phyloP scores from a whole-genome alignment of 805 yeast genomes.

The Candida manassasensis region DNA sequence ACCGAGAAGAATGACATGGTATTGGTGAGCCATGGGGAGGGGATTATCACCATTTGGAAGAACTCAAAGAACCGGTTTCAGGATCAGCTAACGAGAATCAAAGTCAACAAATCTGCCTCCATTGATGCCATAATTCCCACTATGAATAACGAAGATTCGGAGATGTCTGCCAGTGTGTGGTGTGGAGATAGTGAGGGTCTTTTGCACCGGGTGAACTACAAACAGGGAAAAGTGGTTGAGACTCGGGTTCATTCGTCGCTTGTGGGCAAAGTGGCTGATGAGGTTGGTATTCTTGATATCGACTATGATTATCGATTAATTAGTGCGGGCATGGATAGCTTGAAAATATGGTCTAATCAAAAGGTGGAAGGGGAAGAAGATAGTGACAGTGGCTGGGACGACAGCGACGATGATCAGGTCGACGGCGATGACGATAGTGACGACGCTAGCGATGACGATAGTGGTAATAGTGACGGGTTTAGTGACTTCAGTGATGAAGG shows the following conservation, averaged over 20 bases:
- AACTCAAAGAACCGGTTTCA: slow-evolving; percentile 59
- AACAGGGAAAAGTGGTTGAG: slow-evolving; percentile 59
- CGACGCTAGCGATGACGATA: slow-evolving; percentile 8
- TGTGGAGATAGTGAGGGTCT: slow-evolving; percentile 78
- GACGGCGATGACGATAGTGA: slow-evolving; percentile 10
- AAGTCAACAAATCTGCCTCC: slow-evolving; percentile 62
- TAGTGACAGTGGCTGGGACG: slow-evolving; percentile 21
- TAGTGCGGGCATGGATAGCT: slow-evolving; percentile 77
- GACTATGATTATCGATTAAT: slow-evolving; percentile 78
- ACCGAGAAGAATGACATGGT: slow-evolving; percentile 52
- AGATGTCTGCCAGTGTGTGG: slow-evolving; percentile 52
- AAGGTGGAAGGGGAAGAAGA: slow-evolving; percentile 13
- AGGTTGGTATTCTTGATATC: slow-evolving; percentile 69
- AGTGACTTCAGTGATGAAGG: slow-evolving; percentile 11
- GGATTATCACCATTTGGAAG: slow-evolving; percentile 83
- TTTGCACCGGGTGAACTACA: slow-evolving; percentile 62
- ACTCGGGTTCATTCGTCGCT: slow-evolving; percentile 58
- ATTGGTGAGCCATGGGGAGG: slow-evolving; percentile 87
- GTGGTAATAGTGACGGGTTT: slow-evolving; percentile 8
- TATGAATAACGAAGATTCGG: slow-evolving; percentile 48
- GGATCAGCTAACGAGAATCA: slow-evolving; percentile 79
- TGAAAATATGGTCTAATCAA: slow-evolving; percentile 68
- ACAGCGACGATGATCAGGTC: slow-evolving; percentile 19
- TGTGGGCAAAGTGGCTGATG: slow-evolving; percentile 49
- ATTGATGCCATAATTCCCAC: slow-evolving; percentile 65